Conservation (phyloP, 1,284 basidiomycete genomes). For the Trichosporon inkin region DNA sequence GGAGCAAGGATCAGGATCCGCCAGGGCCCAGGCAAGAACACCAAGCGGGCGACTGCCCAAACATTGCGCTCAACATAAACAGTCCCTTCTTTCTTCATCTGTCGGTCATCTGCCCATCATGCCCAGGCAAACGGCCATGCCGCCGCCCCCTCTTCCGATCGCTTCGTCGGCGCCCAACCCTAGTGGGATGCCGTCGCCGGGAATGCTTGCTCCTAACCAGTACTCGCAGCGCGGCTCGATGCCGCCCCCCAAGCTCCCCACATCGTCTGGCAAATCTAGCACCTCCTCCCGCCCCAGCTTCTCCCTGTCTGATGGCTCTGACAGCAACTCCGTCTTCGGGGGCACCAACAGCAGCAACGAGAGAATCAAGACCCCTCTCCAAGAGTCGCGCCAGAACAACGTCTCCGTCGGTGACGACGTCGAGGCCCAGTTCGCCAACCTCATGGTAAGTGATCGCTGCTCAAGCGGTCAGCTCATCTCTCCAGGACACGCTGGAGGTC, state of each 20-base stretch:
- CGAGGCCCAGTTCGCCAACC: conserved; percentile 38
- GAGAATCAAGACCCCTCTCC: conserved; percentile 21
- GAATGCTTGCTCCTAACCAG: conserved; percentile 3
- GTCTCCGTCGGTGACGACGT: conserved; percentile 23
- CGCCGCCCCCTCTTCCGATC: conserved; percentile 5
- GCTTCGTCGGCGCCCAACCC: neutral
- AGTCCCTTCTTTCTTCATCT: conserved; percentile 7
- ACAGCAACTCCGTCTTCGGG: neutral
- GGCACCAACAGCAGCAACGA: conserved; percentile 10
- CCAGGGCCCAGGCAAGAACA: conserved; percentile 9
- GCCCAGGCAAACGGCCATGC: conserved; percentile 8
- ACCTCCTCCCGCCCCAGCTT: conserved; percentile 17
- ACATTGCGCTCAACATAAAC: conserved; percentile 6
- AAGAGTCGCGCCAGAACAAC: conserved; percentile 16
- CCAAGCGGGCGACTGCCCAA: neutral
- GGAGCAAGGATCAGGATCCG: neutral
- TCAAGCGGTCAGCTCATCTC: neutral
- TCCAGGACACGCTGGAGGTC: conserved; percentile 43
- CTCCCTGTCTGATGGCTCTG: conserved; percentile 10
- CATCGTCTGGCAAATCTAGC: conserved; percentile 16
- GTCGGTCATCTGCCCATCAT: neutral
- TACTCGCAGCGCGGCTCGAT: conserved; percentile 11
- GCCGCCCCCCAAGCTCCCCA: conserved; percentile 20
- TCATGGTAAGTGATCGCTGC: conserved; percentile 30
- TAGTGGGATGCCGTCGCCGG: neutral